A percentile compares a stretch with the other conserved stretches of the same genome.
Conservation (phyloP, 2,329 filamentous ascomycete species). For the Xylariaceae sp. region DNA sequence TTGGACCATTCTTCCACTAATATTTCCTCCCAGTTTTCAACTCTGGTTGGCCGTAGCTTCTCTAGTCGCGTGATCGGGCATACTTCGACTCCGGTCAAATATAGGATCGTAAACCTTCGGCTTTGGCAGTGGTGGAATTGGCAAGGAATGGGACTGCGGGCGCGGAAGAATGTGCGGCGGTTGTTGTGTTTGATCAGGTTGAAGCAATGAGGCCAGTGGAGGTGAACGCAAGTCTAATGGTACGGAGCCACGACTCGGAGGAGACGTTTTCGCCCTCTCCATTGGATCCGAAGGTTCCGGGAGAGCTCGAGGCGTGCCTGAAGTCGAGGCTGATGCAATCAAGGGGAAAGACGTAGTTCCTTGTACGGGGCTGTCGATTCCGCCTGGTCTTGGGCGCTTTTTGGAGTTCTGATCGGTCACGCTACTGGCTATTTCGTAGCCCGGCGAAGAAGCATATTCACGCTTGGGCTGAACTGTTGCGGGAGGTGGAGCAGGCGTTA, state of each 20-base stretch:
- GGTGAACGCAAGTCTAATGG: constrained; percentile 28
- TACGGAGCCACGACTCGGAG: constrained; percentile 25
- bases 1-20: background rate
- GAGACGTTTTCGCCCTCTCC: constrained; percentile 30
- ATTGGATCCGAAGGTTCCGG: constrained; percentile 30
- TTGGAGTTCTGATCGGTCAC: constrained; percentile 25
- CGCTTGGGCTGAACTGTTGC: constrained; percentile 21
- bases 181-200: constrained; percentile 18
- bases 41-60: constrained; percentile 28
- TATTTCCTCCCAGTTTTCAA: constrained; percentile 19
- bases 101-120: constrained; percentile 30
- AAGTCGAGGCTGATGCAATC: constrained; percentile 29
- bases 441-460: constrained; percentile 33
- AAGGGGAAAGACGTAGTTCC: constrained; percentile 24
- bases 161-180: constrained; percentile 27
- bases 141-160: constrained; percentile 22
- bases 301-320: constrained; percentile 30
- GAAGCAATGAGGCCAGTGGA: constrained; percentile 25
- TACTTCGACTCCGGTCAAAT: constrained; percentile 32
- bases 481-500: constrained; percentile 30
- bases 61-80: constrained; percentile 28
- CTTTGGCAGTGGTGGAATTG: constrained; percentile 25
- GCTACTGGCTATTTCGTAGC: constrained; percentile 31
- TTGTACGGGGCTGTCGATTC: constrained; percentile 29
- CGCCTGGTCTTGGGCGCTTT: constrained; percentile 24